Evolutionary conservation across 2,329 filamentous ascomycete genomes (phyloP), one percentile per base, ranked within the genome.

Genomic region (Allantophomopsis cytisporea): DNA sequence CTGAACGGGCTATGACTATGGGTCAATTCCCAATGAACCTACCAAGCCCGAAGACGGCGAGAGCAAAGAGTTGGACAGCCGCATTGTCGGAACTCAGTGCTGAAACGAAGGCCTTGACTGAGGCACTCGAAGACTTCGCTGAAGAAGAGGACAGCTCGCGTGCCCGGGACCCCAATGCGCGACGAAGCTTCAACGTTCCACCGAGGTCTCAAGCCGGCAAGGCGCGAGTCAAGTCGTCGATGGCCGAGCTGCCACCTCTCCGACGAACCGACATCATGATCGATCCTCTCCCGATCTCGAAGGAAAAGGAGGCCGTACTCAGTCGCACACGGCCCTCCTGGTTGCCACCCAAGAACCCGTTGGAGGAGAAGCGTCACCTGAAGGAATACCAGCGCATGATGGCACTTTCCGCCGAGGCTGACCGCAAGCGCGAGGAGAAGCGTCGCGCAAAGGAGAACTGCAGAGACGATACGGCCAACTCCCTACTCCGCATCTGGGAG

Each of bases 331-430:
- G 84, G 31, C 84, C 84, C 1, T 87, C 82, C 1, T 91, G 85
- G 85, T 65, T 91, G 2, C 84, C 85, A 1, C 84, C 84, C 1
- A 91, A 91, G 60, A 79, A 91, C 47, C 88, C 86, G 2, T 83
- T 83, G 39, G 91, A 98, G 59, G 91, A 98, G 62, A 83, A 76
- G 56, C 80, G 80, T 48, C 91, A 98, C 59, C 57, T 98, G 47
- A 87, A 75, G 52, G 78, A 91, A 55, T 91, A 88, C 54, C 80
- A 88, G 60, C 77, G 71, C 57, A 88, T 91, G 81, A 84, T 89
- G 80, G 69, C 67, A 0, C 65, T 64, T 35, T 77, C 74, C 47
- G 58, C 65, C 38, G 73, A 75, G 50, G 69, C 73, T 0, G 76
- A 80, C 23, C 69, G 71, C 42, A 70, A 70, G 51, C 73, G 63